A percentile compares a stretch with the other conserved stretches of the same genome.
These are phyloP conservation scores for Cicer yamashitae DNA, from an alignment of 306 rosid genomes.

Conservation along the genomic window DNA sequence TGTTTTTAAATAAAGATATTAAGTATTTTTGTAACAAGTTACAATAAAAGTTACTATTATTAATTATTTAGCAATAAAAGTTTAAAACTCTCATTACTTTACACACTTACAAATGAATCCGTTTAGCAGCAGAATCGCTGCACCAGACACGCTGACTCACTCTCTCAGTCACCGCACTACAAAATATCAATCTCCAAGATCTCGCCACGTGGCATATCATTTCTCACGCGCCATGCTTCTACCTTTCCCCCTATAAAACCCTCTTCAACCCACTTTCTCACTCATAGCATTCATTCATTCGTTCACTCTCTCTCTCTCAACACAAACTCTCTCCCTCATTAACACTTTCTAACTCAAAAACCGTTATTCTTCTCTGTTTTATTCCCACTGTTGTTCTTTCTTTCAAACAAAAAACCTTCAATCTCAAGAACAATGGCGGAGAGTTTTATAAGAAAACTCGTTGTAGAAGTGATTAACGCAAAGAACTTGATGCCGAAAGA, in stretches of 20 bases:
- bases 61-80: too few relatives aligned
- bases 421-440: slow-evolving; percentile 60
- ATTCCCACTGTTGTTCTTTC: too few relatives aligned
- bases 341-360: background rate
- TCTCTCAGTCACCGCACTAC: slow-evolving; percentile 27
- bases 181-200: slow-evolving; percentile 20
- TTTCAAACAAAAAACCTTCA: background rate
- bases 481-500: slow-evolving; percentile 94
- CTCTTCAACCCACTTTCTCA: background rate
- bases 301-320: background rate
- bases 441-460: slow-evolving; percentile 58
- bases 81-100: too few relatives aligned
- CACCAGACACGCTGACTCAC: slow-evolving; percentile 54
- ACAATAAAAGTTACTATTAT: too few relatives aligned
- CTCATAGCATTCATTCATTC: slow-evolving; percentile 10
- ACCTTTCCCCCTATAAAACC: slow-evolving; percentile 27
- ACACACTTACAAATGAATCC: too few relatives aligned
- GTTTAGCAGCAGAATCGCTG: slow-evolving; percentile 17
- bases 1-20: too few relatives aligned
- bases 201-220: slow-evolving; percentile 47
- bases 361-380: background rate
- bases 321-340: background rate
- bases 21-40: too few relatives aligned
- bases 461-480: slow-evolving; percentile 78
- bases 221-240: slow-evolving; percentile 66